phyloP scores from a whole-genome alignment of 2,329 filamentous ascomycete species.

The Cytospora piceicola region DNA sequence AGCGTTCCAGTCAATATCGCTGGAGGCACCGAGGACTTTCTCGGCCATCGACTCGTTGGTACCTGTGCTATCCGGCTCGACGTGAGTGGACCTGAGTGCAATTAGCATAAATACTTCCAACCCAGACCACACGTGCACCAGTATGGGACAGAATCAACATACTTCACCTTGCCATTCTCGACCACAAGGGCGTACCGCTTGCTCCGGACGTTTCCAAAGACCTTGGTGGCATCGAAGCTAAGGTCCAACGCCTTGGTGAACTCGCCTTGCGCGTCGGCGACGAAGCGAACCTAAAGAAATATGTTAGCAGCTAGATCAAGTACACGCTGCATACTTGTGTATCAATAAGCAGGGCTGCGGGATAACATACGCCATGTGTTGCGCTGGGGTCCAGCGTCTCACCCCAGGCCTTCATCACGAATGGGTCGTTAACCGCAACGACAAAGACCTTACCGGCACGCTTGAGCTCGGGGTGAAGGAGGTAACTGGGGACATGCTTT shows the following conservation, averaged over 20 bases:
- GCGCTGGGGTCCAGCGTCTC: constrained; percentile 74
- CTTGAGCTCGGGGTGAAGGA: constrained; percentile 77
- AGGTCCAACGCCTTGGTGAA: constrained; percentile 87
- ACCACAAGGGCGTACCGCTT: constrained; percentile 87
- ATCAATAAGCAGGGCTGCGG: background rate
- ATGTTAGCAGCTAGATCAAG: background rate
- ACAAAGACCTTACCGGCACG: constrained; percentile 85
- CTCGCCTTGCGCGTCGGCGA: constrained; percentile 76
- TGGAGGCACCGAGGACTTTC: constrained; percentile 46
- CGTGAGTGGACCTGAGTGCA: constrained; percentile 59
- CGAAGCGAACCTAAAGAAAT: constrained; percentile 75
- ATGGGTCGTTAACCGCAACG: constrained; percentile 90
- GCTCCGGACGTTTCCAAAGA: constrained; percentile 82
- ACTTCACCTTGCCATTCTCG: constrained; percentile 81
- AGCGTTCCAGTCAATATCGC: constrained; percentile 24
- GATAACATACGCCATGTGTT: constrained; percentile 71
- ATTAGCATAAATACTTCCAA: constrained; percentile 4
- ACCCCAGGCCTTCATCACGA: constrained; percentile 95
- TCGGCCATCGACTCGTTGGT: constrained; percentile 58
- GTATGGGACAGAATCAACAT: background rate
- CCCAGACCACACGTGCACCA: background rate
- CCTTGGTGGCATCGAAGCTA: constrained; percentile 74
- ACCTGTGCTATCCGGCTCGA: constrained; percentile 89
- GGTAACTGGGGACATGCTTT: constrained; percentile 82
- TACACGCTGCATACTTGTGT: background rate